phyloP scores from a whole-genome alignment of 768 basidiomycete genomes.

The Psilocybe subaeruginosa region DNA sequence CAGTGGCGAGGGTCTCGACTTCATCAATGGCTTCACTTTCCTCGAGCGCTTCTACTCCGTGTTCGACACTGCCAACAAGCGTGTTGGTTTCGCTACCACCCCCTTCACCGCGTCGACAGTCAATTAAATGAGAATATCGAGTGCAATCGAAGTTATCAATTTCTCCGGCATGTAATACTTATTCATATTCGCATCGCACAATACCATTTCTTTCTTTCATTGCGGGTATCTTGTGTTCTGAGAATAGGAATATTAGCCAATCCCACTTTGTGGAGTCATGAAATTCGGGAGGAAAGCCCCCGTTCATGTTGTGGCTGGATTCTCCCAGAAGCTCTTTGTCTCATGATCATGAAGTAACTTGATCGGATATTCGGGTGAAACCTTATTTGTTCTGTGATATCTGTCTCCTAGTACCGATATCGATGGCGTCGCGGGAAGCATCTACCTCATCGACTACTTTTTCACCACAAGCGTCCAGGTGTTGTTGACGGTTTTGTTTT shows the following conservation, averaged over 20 bases:
- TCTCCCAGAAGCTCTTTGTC: too few relatives aligned
- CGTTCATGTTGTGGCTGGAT: neutral
- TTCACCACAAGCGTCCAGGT: too few relatives aligned
- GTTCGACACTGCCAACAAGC: conserved; percentile 59
- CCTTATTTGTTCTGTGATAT: too few relatives aligned
- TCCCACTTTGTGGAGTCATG: neutral
- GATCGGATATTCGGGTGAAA: too few relatives aligned
- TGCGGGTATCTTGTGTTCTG: neutral
- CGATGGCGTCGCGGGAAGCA: too few relatives aligned
- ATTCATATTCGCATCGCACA: conserved; percentile 9
- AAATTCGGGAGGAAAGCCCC: neutral
- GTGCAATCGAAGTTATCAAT: neutral
- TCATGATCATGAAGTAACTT: too few relatives aligned
- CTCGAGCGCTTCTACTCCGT: conserved; percentile 67
- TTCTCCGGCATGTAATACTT: conserved; percentile 9
- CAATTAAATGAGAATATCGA: conserved; percentile 30
- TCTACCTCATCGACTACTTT: too few relatives aligned
- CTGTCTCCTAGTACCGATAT: too few relatives aligned
- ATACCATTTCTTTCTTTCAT: conserved; percentile 9
- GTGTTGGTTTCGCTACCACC: conserved; percentile 60
- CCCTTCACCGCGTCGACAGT: conserved; percentile 48
- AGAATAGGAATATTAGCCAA: neutral
- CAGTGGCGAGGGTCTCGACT: conserved; percentile 64
- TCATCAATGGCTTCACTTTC: conserved; percentile 48
- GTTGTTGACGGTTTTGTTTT: too few relatives aligned